These are phyloP conservation scores for Daphne laureola DNA, from an alignment of 441 rosid species.

Conservation along the genomic window DNA sequence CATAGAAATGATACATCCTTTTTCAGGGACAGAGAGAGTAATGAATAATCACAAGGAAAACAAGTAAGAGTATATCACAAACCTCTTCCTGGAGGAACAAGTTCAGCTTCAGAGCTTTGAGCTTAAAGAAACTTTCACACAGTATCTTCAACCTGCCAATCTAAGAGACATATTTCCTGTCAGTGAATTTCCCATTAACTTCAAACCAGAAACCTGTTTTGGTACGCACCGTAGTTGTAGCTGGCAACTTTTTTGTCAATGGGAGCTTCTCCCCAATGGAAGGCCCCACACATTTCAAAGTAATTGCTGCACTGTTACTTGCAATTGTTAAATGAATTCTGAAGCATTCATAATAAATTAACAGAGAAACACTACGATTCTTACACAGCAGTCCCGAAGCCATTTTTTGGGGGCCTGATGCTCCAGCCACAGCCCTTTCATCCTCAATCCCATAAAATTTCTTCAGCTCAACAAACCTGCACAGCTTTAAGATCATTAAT, in stretches of 20 bases:
- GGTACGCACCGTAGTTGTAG: constrained; percentile 56
- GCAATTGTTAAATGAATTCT: constrained; percentile 4
- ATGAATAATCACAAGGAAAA: too few relatives aligned
- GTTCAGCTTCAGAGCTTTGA: constrained; percentile 47
- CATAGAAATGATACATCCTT: too few relatives aligned
- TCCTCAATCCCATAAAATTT: constrained; percentile 68
- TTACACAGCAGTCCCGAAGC: constrained; percentile 77
- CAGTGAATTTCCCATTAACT: constrained; percentile 2
- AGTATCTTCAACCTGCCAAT: constrained; percentile 79
- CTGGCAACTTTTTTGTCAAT: constrained; percentile 79
- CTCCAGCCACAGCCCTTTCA: constrained; percentile 46
- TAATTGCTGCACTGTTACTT: constrained; percentile 56
- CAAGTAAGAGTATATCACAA: constrained; percentile 11
- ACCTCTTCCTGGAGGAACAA: constrained; percentile 76
- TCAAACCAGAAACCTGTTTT: constrained; percentile 1
- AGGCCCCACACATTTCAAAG: constrained; percentile 72
- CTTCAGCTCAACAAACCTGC: constrained; percentile 79
- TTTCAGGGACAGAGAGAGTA: too few relatives aligned
- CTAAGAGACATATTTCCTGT: constrained; percentile 21
- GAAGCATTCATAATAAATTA: background rate
- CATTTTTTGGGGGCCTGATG: constrained; percentile 68
- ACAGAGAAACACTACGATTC: constrained; percentile 14
- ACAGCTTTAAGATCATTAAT: constrained; percentile 13
- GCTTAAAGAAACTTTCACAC: constrained; percentile 73
- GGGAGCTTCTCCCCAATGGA: constrained; percentile 72